phyloP scores from a whole-genome alignment of 164 flowering plant species.

The Macadamia integrifolia region DNA sequence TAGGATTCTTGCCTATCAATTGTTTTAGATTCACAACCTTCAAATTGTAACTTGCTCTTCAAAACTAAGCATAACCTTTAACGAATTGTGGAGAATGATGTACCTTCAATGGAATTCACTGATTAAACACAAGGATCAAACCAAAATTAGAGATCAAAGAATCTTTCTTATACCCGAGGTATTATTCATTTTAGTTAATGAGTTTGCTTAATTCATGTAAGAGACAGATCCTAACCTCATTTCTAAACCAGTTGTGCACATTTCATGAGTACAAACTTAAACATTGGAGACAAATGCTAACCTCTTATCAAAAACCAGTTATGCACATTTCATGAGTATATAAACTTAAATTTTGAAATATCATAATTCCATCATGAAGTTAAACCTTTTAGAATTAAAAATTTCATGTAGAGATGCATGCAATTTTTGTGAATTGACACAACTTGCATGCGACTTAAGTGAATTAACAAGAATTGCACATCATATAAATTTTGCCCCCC shows the following conservation, averaged over 20 bases:
- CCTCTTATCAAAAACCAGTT: too few species aligned
- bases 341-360: slow-evolving; percentile 6
- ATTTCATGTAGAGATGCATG: slow-evolving; percentile 57
- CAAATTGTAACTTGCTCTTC: slow-evolving; percentile 60
- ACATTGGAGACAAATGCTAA: too few species aligned
- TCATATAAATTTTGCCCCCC: slow-evolving; percentile 47
- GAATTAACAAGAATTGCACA: slow-evolving; percentile 24
- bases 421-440: slow-evolving; percentile 49
- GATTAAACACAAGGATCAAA: slow-evolving; percentile 93
- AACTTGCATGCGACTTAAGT: not conserved
- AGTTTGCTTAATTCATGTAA: slow-evolving; percentile 44
- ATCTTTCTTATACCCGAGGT: slow-evolving; percentile 65
- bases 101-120: slow-evolving; percentile 66
- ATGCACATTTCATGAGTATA: slow-evolving; percentile 55
- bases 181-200: slow-evolving; percentile 59
- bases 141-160: slow-evolving; percentile 72
- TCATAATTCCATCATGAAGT: slow-evolving; percentile 11
- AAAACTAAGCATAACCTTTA: slow-evolving; percentile 81
- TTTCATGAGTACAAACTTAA: too few species aligned
- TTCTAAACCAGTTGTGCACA: slow-evolving; percentile 80
- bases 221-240: slow-evolving; percentile 55
- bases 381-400: too few species aligned
- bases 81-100: slow-evolving; percentile 74
- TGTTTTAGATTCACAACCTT: slow-evolving; percentile 26
- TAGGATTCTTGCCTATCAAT: slow-evolving; percentile 38